Evolutionary conservation across 108 stramenopile species (phyloP), one percentile per base, ranked within the genome.

Genomic region (Fragilaria crotonensis): DNA sequence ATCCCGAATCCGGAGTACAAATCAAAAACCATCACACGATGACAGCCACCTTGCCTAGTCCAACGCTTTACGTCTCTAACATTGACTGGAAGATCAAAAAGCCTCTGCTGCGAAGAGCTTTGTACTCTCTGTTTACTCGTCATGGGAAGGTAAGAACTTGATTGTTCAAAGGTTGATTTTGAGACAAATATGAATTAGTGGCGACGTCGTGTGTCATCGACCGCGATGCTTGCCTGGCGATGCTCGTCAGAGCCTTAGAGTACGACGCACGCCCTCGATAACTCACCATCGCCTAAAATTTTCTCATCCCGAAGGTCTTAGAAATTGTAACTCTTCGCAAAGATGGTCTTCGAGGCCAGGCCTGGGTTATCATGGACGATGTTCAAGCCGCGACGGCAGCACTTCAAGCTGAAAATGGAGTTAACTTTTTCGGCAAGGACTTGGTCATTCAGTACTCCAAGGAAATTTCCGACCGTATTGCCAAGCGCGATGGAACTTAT

Each of bases 1-100:
- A n/a, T n/a, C n/a, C n/a, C n/a, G n/a, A n/a, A n/a, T n/a, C n/a
- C n/a, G n/a, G n/a, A n/a, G n/a, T n/a, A n/a, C n/a, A n/a, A n/a
- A n/a, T n/a, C n/a, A n/a, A n/a, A n/a, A n/a, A n/a, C n/a, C n/a
- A n/a, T n/a, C n/a, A n/a, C n/a, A n/a, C n/a, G n/a, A n/a, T n/a
- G n/a, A 41, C 36, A 14, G 11, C 36, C 14, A 11, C 36, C 7
- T 41, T 41, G 14, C 84, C 94, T 20, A 85, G 86, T 63, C 63
- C 89, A 30, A 98, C 97, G 1, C 74, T 98, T 3, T 98, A 98
- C 66, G 62, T 96, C 5, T 79, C 82, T 62, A 98, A 98, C 76
- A 87, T 98, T 51, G 95, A 97, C 59, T 96, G 96, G 89, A 96
- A 95, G 62, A 76, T 98, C 66, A 98, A 97, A 74, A 94, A 94